Conservation (phyloP, 805 yeast species). For the Saturnispora quitensis region DNA sequence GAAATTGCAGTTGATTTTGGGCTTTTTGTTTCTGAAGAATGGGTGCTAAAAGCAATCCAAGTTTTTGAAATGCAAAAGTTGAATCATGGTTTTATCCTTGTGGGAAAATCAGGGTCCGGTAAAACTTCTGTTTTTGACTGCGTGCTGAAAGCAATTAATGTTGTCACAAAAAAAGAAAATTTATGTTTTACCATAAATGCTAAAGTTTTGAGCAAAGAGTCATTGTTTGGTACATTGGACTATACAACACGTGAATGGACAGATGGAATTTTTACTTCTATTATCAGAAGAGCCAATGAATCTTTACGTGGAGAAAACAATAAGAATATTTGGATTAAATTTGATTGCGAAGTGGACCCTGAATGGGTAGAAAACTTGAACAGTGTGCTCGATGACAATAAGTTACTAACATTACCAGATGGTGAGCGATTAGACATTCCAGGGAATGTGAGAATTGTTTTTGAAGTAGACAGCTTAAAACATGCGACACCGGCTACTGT, state of each 20-base stretch:
- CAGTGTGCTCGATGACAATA: conserved; percentile 86
- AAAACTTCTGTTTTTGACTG: conserved; percentile 49
- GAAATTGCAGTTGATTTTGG: conserved; percentile 27
- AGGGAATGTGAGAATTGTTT: conserved; percentile 50
- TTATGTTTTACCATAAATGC: conserved; percentile 53
- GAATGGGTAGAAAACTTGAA: conserved; percentile 88
- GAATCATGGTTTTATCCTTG: conserved; percentile 74
- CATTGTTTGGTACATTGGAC: conserved; percentile 64
- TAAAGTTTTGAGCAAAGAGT: conserved; percentile 58
- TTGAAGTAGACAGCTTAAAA: conserved; percentile 62
- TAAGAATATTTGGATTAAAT: conserved; percentile 63
- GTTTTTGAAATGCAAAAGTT: conserved; percentile 49
- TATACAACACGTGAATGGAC: conserved; percentile 81
- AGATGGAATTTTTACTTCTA: conserved; percentile 73
- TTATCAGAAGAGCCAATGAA: conserved; percentile 47
- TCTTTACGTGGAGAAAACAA: conserved; percentile 50
- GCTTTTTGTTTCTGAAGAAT: conserved; percentile 28
- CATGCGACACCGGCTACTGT: conserved; percentile 86
- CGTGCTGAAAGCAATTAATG: conserved; percentile 37
- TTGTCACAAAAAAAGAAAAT: conserved; percentile 26
- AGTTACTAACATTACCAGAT: conserved; percentile 69
- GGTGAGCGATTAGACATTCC: conserved; percentile 80
- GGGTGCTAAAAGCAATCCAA: conserved; percentile 52
- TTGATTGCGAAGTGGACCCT: conserved; percentile 93
- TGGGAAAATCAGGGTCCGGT: conserved; percentile 71